Conservation (phyloP, 2,329 filamentous ascomycete species). For the Phoma sp. region DNA sequence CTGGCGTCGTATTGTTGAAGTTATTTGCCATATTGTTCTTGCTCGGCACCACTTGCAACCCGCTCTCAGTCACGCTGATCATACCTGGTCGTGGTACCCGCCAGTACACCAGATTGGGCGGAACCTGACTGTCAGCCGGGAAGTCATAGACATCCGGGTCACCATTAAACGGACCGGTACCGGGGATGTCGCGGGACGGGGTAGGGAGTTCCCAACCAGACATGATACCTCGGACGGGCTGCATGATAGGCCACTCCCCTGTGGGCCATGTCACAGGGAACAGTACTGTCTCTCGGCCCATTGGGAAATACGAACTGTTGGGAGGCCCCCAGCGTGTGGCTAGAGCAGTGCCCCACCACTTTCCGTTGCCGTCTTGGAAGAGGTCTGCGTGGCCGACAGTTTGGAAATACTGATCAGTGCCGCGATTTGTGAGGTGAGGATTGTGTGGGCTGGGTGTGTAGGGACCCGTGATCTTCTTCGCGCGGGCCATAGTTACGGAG, state of each 20-base stretch:
- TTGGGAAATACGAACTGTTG: slow-evolving; percentile 26
- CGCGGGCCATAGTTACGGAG: slow-evolving; percentile 28
- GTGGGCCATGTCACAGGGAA: slow-evolving; percentile 33
- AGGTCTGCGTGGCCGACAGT: slow-evolving; percentile 38
- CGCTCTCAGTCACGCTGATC: background rate
- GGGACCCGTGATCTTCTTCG: slow-evolving; percentile 42
- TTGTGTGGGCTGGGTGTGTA: slow-evolving; percentile 43
- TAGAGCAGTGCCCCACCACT: slow-evolving; percentile 37
- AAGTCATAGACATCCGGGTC: slow-evolving; percentile 57
- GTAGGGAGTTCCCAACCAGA: slow-evolving; percentile 49
- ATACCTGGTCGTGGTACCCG: slow-evolving; percentile 49
- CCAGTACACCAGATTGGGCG: slow-evolving; percentile 61
- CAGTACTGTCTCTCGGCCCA: slow-evolving; percentile 38
- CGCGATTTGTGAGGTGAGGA: slow-evolving; percentile 18
- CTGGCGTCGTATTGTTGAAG: slow-evolving; percentile 43
- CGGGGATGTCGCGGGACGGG: slow-evolving; percentile 41
- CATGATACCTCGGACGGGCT: slow-evolving; percentile 51
- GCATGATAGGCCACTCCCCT: slow-evolving; percentile 52
- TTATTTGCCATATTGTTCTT: background rate
- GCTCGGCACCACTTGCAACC: background rate
- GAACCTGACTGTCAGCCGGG: slow-evolving; percentile 50
- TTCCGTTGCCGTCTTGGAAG: slow-evolving; percentile 30
- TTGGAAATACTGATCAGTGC: slow-evolving; percentile 45
- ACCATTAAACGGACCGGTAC: slow-evolving; percentile 47
- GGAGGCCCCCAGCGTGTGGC: slow-evolving; percentile 27